Evolutionary conservation across 2,329 filamentous ascomycete species (phyloP).

Genomic region (Corinectria fuckeliana): DNA sequence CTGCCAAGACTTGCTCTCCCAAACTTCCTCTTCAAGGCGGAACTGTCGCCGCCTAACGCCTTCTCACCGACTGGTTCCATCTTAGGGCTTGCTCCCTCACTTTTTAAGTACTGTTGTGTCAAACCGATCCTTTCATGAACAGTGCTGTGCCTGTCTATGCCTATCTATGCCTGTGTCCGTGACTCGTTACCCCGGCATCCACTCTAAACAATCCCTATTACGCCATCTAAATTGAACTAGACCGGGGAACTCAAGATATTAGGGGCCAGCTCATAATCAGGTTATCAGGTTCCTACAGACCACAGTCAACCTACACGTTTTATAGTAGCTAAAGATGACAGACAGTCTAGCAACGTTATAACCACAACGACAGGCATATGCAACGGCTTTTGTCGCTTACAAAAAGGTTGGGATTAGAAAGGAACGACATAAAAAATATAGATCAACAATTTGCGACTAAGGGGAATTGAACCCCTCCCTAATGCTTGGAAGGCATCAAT

Average conservation of each 20-base stretch:
- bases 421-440: not conserved
- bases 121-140: no score
- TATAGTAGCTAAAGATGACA: no score
- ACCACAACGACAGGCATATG: no score
- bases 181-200: not conserved
- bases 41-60: not conserved
- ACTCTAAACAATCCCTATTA: not conserved
- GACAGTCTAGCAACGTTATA: no score
- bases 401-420: not conserved
- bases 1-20: conserved; percentile 20
- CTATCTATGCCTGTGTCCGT: not conserved
- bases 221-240: not conserved
- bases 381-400: no score
- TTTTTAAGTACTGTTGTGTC: not conserved
- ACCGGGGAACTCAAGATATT: no score
- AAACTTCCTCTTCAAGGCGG: not conserved
- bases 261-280: no score
- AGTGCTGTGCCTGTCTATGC: no score
- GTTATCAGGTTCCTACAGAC: no score
- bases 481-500: not conserved
- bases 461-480: not conserved
- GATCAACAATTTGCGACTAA: not conserved
- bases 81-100: not conserved
- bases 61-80: not conserved
- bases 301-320: no score